These are phyloP conservation scores for Macrophomina pseudophaseolina DNA, from an alignment of 2,329 filamentous ascomycete genomes.

Conservation along the genomic window DNA sequence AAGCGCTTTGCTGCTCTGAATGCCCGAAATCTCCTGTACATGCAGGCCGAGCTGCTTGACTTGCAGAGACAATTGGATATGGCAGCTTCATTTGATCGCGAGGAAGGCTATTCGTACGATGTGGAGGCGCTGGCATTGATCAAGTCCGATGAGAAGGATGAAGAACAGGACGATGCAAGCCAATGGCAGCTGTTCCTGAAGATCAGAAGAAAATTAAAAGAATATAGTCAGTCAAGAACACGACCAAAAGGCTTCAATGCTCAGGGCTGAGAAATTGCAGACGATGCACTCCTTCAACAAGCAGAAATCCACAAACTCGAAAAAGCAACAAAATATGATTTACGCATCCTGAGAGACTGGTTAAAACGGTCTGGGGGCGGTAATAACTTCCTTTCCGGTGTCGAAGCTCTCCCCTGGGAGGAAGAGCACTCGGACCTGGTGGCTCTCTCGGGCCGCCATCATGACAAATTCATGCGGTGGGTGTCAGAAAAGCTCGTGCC, in stretches of 20 bases:
- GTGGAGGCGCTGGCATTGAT: background rate
- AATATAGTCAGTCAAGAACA: background rate
- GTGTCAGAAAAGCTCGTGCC: background rate
- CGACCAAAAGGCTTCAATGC: background rate
- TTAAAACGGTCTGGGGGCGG: background rate
- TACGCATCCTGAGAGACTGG: background rate
- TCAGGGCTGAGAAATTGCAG: background rate
- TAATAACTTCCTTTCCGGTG: background rate
- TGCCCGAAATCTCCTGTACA: background rate
- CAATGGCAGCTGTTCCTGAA: background rate
- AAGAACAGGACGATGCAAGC: background rate
- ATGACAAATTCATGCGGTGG: background rate
- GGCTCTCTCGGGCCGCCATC: background rate
- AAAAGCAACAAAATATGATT: background rate
- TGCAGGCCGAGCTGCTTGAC: conserved; percentile 5
- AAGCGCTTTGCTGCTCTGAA: background rate
- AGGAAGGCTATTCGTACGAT: background rate
- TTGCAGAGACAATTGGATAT: background rate
- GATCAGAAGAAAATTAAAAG: background rate
- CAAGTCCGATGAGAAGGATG: background rate
- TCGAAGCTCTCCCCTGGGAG: background rate
- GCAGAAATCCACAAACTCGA: background rate
- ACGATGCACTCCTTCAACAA: background rate
- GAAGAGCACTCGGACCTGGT: background rate
- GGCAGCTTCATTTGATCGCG: background rate